These are phyloP conservation scores for Moricandia moricandioides DNA, from an alignment of 345 rosid species.

Conservation along the genomic window DNA sequence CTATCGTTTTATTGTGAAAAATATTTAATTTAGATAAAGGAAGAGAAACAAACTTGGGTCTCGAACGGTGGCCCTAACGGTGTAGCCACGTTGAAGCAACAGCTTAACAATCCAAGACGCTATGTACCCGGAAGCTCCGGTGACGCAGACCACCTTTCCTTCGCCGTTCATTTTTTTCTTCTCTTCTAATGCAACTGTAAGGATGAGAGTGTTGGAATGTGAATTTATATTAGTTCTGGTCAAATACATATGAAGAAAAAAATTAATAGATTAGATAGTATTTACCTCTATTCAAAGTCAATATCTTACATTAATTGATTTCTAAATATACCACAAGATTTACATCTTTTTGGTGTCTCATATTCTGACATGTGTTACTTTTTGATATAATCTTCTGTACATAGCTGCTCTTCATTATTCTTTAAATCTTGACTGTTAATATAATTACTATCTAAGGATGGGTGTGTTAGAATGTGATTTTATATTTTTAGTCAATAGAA, in stretches of 20 bases:
- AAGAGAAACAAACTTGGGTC: not conserved
- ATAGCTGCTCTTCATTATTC: not conserved
- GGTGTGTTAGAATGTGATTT: not conserved
- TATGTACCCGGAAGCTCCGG: not conserved
- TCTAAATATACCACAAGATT: not conserved
- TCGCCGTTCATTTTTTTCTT: not conserved
- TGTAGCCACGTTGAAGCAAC: not conserved
- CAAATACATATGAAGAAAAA: not conserved
- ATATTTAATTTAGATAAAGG: not conserved
- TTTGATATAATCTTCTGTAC: not conserved
- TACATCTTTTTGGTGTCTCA: not conserved
- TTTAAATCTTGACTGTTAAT: not conserved
- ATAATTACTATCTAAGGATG: not conserved
- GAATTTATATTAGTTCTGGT: not conserved
- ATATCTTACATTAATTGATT: not conserved
- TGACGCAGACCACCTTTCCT: not conserved
- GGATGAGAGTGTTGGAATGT: not conserved
- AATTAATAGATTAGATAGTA: not conserved
- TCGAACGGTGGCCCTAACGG: not conserved
- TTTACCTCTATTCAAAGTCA: not conserved
- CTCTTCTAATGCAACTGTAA: not conserved
- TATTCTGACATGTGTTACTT: not conserved
- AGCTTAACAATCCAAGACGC: not conserved
- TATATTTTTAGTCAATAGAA: not conserved
- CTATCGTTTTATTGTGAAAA: not conserved